A percentile compares a stretch with the other conserved stretches of the same genome.
Evolutionary conservation across 2,329 filamentous ascomycete genomes (phyloP).

Genomic region (Trichophyton equinum): DNA sequence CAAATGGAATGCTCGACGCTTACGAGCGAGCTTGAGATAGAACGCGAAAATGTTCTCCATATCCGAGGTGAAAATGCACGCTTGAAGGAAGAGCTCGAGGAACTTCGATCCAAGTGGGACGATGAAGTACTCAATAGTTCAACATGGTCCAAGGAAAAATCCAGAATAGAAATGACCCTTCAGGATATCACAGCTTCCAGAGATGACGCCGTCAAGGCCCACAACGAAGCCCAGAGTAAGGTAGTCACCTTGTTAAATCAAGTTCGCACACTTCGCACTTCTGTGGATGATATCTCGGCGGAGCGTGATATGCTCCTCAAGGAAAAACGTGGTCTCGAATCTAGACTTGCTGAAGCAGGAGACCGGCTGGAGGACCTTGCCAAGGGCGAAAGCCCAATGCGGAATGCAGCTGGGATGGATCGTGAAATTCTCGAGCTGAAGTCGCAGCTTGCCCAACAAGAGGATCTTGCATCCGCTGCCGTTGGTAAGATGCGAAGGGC

Average conservation of each 20-base stretch:
- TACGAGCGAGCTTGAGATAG: slow-evolving; percentile 83
- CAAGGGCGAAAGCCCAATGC: slow-evolving; percentile 72
- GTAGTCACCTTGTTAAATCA: slow-evolving; percentile 83
- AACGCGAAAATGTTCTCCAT: slow-evolving; percentile 80
- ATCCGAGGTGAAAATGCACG: slow-evolving; percentile 72
- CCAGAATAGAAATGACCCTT: slow-evolving; percentile 76
- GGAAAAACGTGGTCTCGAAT: slow-evolving; percentile 82
- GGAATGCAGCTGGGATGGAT: slow-evolving; percentile 79
- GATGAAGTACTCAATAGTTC: slow-evolving; percentile 95
- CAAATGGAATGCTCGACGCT: slow-evolving; percentile 81
- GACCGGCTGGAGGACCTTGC: slow-evolving; percentile 78
- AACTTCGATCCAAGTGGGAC: slow-evolving; percentile 92
- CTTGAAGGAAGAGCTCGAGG: slow-evolving; percentile 89
- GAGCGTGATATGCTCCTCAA: slow-evolving; percentile 75
- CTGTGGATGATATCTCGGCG: slow-evolving; percentile 70
- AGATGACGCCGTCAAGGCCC: slow-evolving; percentile 82
- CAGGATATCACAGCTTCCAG: slow-evolving; percentile 81
- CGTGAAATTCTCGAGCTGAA: slow-evolving; percentile 83
- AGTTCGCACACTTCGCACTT: slow-evolving; percentile 68
- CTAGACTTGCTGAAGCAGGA: slow-evolving; percentile 74
- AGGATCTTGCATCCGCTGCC: slow-evolving; percentile 81
- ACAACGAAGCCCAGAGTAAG: slow-evolving; percentile 90
- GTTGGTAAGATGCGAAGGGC: slow-evolving; percentile 95
- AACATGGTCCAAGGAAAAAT: slow-evolving; percentile 97
- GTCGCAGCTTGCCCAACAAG: slow-evolving; percentile 75